Percentiles rank a stretch among this genome's conserved stretches.
Conservation (phyloP, 768 basidiomycete genomes). For the Kwoniella dendrophila region DNA sequence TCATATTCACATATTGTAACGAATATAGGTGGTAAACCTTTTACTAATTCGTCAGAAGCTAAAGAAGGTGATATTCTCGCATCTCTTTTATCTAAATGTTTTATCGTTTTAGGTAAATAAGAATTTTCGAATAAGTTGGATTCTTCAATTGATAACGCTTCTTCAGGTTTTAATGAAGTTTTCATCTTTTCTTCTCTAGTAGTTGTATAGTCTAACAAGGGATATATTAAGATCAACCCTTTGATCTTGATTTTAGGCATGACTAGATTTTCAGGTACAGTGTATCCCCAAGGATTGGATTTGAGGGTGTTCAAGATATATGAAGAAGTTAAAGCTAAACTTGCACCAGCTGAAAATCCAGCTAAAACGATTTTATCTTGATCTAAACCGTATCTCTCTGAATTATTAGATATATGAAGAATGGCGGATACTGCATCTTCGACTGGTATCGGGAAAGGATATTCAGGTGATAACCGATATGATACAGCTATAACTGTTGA, state of each 20-base stretch:
- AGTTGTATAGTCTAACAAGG: constrained; percentile 30
- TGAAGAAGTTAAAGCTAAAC: constrained; percentile 29
- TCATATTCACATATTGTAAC: constrained; percentile 36
- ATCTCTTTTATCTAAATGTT: constrained; percentile 8
- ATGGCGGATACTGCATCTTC: constrained; percentile 46
- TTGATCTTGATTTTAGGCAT: constrained; percentile 20
- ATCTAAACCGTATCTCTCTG: constrained; percentile 33
- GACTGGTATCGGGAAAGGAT: constrained; percentile 42
- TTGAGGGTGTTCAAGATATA: constrained; percentile 15
- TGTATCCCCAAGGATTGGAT: constrained; percentile 11
- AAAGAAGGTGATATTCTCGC: constrained; percentile 32
- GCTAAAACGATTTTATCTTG: constrained; percentile 22
- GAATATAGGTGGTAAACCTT: constrained; percentile 31
- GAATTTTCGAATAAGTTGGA: constrained; percentile 37
- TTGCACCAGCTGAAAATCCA: constrained; percentile 47
- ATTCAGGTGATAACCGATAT: constrained; percentile 40
- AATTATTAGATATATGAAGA: constrained; percentile 22
- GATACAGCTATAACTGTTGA: constrained; percentile 34
- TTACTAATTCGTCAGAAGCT: constrained; percentile 28
- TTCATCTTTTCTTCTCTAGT: constrained; percentile 24
- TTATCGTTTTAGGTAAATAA: constrained; percentile 21
- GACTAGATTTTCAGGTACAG: neutral
- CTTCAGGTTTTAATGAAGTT: constrained; percentile 13
- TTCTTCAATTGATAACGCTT: constrained; percentile 25
- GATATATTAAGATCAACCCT: constrained; percentile 35